Conservation (phyloP, 768 basidiomycete species). For the Porphyrellus cyaneotinctus region DNA sequence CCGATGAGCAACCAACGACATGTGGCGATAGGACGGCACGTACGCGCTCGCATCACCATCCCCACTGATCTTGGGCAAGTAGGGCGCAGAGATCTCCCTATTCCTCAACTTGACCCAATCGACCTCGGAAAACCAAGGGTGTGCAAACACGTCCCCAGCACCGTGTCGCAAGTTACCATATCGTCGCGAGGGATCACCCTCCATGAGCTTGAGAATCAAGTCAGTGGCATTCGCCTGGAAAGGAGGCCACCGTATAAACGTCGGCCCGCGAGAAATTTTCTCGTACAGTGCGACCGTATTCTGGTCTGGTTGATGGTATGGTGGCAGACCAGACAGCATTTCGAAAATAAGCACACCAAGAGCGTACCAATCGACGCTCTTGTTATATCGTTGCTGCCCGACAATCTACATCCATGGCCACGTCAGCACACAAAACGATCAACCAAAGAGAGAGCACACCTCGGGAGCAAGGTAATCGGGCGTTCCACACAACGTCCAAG, state of each 20-base stretch:
- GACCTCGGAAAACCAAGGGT: conserved; percentile 93
- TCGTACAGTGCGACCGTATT: conserved; percentile 90
- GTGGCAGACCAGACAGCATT: conserved; percentile 94
- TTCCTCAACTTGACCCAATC: conserved; percentile 79
- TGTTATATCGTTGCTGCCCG: conserved; percentile 84
- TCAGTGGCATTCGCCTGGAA: conserved; percentile 78
- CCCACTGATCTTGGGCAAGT: conserved; percentile 84
- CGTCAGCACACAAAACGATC: conserved; percentile 5
- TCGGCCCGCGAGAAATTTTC: conserved; percentile 76
- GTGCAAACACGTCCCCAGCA: conserved; percentile 86
- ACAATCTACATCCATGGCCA: conserved; percentile 49
- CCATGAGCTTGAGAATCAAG: conserved; percentile 87
- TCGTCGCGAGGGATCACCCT: conserved; percentile 80
- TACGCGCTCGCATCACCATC: conserved; percentile 96
- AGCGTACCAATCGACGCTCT: conserved; percentile 98
- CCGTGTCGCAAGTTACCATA: conserved; percentile 89
- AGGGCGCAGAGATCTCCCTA: conserved; percentile 92
- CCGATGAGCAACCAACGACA: neutral
- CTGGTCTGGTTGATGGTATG: conserved; percentile 84
- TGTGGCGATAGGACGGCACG: conserved; percentile 28
- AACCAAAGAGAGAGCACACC: conserved; percentile 38
- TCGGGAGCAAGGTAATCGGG: conserved; percentile 98
- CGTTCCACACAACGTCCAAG: conserved; percentile 94
- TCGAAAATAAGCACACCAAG: conserved; percentile 96
- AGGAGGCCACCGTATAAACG: conserved; percentile 73